phyloP scores from a whole-genome alignment of 2,329 filamentous ascomycete species.

The Paraphoma sp. region DNA sequence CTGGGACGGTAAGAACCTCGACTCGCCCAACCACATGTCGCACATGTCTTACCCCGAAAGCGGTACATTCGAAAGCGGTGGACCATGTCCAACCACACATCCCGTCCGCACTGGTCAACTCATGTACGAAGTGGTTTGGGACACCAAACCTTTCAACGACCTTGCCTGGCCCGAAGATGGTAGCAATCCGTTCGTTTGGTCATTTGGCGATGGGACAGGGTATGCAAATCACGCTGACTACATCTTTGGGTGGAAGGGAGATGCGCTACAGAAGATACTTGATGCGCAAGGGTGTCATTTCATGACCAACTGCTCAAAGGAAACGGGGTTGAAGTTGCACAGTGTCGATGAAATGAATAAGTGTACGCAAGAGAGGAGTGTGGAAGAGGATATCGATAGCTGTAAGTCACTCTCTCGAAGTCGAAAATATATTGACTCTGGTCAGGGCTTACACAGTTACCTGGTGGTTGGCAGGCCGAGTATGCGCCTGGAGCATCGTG shows the following conservation, averaged over 20 bases:
- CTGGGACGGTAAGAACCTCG: conserved; percentile 45
- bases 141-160: conserved; percentile 23
- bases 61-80: conserved; percentile 22
- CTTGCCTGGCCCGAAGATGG: conserved; percentile 23
- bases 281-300: conserved; percentile 25
- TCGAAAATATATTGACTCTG: conserved; percentile 2
- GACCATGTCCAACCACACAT: conserved; percentile 22
- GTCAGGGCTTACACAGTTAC: conserved; percentile 13
- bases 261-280: conserved; percentile 25
- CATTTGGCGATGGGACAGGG: neutral
- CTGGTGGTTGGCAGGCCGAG: conserved; percentile 15
- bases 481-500: conserved; percentile 1
- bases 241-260: conserved; percentile 27
- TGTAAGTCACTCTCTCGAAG: conserved; percentile 16
- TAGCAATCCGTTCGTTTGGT: conserved; percentile 17
- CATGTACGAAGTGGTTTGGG: conserved; percentile 28
- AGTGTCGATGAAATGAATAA: conserved; percentile 27
- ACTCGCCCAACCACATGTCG: conserved; percentile 54
- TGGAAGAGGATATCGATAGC: conserved; percentile 30
- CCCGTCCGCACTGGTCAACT: conserved; percentile 23
- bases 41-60: conserved; percentile 26
- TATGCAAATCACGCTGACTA: conserved; percentile 17
- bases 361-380: conserved; percentile 18
- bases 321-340: conserved; percentile 24
- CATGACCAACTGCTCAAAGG: conserved; percentile 21